Evolutionary conservation across 768 basidiomycete species (phyloP), one percentile per base, ranked within the genome.

Genomic region (Clavaria fumosa): DNA sequence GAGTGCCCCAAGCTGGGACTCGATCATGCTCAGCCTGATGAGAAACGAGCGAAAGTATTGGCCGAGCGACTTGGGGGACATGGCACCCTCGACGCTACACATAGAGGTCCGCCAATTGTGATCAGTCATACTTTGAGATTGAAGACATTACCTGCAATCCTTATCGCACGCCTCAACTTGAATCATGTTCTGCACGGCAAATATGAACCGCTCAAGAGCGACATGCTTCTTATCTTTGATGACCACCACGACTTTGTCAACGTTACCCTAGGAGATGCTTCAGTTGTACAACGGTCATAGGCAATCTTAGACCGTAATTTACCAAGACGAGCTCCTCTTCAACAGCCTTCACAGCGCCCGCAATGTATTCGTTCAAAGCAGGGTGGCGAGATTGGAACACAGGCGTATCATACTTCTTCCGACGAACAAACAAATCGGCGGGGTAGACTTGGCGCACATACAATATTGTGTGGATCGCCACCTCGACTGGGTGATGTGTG

Each of bases 321-420:
- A 86, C 86, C 39, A 64, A 61, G 14, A 62, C 53, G 10, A 95
- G 63, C 53, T 93, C 88, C 32, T 84, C 81, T 14, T 69, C 66
- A 20, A 90, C 56, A n/a, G 84, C 78, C 49, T 78, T 79, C 40
- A 89, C 66, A 2, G 85, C 80, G 14, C 82, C 81, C n/a, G 84
- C 72, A 39, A 97, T 79, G 53, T 95, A 97, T 31, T 80, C 75
- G 45, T 84, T 81, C 37, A 97, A 63, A 28, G 72, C 71, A 2
- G 90, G 89, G 53, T 91, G 85, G n/a, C 90, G 75, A 3, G 85
- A 88, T 58, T 95, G 89, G 52, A 76, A 96, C 7, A 93, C 86
- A 0, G 86, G 82, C 0, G 80, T 80, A 42, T 86, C 76, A 54
- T 90, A 95, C 53, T 89, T 90, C 60, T 81, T 82, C 40, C 84